Evolutionary conservation across 805 yeast species (phyloP).

Genomic region (Naumovozyma baii): DNA sequence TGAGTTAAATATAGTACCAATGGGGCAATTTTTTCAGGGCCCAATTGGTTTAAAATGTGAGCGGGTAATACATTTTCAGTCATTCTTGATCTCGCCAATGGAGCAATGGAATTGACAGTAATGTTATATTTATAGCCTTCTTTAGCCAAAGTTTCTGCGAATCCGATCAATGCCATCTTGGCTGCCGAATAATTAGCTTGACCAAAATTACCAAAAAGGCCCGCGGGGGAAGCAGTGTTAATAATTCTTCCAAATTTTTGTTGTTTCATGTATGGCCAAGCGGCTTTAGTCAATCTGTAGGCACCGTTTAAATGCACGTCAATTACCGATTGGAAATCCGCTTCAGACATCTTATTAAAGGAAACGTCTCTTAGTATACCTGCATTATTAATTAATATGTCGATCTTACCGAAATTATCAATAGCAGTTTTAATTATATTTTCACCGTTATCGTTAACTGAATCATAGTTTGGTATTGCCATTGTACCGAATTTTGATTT

Average conservation of each 20-base stretch:
- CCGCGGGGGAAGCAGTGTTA: constrained; percentile 96
- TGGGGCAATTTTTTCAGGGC: constrained; percentile 89
- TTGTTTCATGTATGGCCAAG: constrained; percentile 81
- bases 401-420: constrained; percentile 78
- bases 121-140: constrained; percentile 86
- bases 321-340: constrained; percentile 68
- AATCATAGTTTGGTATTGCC: constrained; percentile 92
- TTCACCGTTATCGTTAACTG: constrained; percentile 73
- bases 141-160: constrained; percentile 89
- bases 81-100: constrained; percentile 93
- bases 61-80: constrained; percentile 85
- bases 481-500: constrained; percentile 53
- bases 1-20: constrained; percentile 74
- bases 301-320: constrained; percentile 90
- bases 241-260: constrained; percentile 83
- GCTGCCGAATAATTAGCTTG: constrained; percentile 95
- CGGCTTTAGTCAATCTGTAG: constrained; percentile 72
- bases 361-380: constrained; percentile 86
- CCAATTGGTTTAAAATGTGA: constrained; percentile 65
- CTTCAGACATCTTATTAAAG: constrained; percentile 74
- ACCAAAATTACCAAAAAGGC: constrained; percentile 93
- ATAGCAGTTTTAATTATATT: constrained; percentile 80
- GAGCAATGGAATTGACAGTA: constrained; percentile 79
- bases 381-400: constrained; percentile 84
- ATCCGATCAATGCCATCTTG: constrained; percentile 79